Percentiles rank a stretch among this genome's conserved stretches.
Conservation (phyloP, 768 basidiomycete genomes). For the Suillus spraguei region DNA sequence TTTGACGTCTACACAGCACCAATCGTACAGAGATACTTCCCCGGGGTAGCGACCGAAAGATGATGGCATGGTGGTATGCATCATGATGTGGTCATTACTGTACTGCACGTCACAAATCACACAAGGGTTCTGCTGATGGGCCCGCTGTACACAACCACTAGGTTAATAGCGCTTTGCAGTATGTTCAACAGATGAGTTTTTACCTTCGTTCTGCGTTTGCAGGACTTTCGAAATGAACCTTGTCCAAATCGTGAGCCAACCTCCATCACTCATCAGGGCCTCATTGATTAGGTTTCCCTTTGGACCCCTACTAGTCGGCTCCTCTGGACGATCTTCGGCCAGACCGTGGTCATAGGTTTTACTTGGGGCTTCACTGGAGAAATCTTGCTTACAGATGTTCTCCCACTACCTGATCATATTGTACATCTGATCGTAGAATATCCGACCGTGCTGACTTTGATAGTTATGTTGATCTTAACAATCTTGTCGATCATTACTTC, state of each 20-base stretch:
- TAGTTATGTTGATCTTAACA: not conserved
- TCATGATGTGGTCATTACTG: too few relatives aligned
- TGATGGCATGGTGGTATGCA: too few relatives aligned
- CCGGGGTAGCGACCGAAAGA: too few relatives aligned
- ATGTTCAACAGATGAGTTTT: not conserved
- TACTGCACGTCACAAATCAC: too few relatives aligned
- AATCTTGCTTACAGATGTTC: not conserved
- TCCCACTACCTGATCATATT: not conserved
- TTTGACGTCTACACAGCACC: too few relatives aligned
- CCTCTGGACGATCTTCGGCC: not conserved
- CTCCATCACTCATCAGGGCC: not conserved
- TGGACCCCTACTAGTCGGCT: not conserved
- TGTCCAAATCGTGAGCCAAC: not conserved
- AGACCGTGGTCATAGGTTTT: slow-evolving; percentile 2
- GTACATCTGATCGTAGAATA: not conserved
- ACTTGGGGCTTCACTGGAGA: slow-evolving; percentile 3
- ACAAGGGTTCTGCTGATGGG: too few relatives aligned
- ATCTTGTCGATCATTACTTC: slow-evolving; percentile 1
- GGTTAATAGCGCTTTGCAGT: not conserved
- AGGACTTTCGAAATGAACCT: not conserved
- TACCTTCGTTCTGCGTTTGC: too few relatives aligned
- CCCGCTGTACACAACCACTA: not conserved
- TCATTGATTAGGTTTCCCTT: not conserved
- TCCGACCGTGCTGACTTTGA: slow-evolving; percentile 1
- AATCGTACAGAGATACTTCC: too few relatives aligned